Evolutionary conservation across 306 rosid species (phyloP).

Genomic region (Parietaria judaica): DNA sequence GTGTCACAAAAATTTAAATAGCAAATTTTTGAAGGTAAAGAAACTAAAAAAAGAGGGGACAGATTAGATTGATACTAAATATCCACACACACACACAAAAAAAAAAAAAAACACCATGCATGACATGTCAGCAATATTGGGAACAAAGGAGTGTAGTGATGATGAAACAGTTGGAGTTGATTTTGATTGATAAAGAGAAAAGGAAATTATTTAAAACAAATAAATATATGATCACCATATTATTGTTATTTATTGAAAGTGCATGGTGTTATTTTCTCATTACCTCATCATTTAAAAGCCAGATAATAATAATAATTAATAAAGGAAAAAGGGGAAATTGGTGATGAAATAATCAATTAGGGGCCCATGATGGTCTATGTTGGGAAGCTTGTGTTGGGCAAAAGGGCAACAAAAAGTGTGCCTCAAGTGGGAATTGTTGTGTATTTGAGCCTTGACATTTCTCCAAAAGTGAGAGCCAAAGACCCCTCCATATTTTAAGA

Average conservation of each 20-base stretch:
- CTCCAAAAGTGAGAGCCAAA: slow-evolving; percentile 30
- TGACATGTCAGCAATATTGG: slow-evolving; percentile 53
- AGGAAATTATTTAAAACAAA: slow-evolving; percentile 19
- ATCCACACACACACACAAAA: slow-evolving; percentile 18
- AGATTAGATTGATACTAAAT: slow-evolving; percentile 49
- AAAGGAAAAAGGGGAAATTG: slow-evolving; percentile 17
- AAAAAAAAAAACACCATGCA: slow-evolving; percentile 34
- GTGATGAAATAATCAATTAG: slow-evolving; percentile 26
- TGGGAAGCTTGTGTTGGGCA: slow-evolving; percentile 35
- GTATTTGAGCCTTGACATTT: slow-evolving; percentile 34
- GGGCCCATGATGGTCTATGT: slow-evolving; percentile 50
- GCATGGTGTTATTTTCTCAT: slow-evolving; percentile 30
- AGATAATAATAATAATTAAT: no score
- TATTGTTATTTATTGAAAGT: background rate
- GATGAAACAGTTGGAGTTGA: slow-evolving; percentile 20
- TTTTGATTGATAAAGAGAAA: slow-evolving; percentile 10
- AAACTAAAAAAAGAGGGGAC: slow-evolving; percentile 28
- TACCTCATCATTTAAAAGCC: slow-evolving; percentile 1
- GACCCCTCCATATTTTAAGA: slow-evolving; percentile 24
- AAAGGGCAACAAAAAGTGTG: slow-evolving; percentile 78
- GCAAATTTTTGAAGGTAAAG: slow-evolving; percentile 19
- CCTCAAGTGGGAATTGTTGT: slow-evolving; percentile 53
- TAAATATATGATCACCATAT: slow-evolving; percentile 12
- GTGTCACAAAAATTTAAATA: slow-evolving; percentile 21
- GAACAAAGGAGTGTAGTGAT: slow-evolving; percentile 34